These are phyloP conservation scores for Elsinoe batatas DNA, from an alignment of 2,329 filamentous ascomycete species.

Conservation along the genomic window DNA sequence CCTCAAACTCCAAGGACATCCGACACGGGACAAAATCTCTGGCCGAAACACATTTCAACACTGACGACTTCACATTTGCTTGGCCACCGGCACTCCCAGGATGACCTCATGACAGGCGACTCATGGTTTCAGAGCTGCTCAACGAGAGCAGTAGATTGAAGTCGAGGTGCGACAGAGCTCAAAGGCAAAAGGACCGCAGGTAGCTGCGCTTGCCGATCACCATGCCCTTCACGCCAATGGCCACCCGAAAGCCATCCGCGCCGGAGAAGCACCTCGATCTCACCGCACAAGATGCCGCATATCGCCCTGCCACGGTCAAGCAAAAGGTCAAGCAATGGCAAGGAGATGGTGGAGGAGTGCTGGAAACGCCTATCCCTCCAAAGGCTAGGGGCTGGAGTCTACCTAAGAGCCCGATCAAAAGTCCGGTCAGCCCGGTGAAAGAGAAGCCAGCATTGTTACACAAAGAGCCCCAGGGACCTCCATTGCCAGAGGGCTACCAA, in stretches of 20 bases:
- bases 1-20: not conserved
- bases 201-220: not conserved
- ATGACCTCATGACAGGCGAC: not conserved
- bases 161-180: not conserved
- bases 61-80: not conserved
- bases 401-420: conserved; percentile 10
- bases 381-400: conserved; percentile 13
- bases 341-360: conserved; percentile 59
- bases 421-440: not conserved
- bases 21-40: not conserved
- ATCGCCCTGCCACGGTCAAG: conserved; percentile 48
- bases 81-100: not conserved
- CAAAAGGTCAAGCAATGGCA: conserved; percentile 82
- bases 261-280: conserved; percentile 9
- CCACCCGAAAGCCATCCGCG: not conserved
- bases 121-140: not conserved
- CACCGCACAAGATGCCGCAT: conserved; percentile 9
- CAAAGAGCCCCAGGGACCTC: not conserved
- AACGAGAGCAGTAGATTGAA: not conserved
- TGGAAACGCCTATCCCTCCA: conserved; percentile 30
- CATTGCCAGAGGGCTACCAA: not conserved
- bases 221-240: conserved; percentile 3
- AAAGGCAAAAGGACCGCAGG: not conserved
- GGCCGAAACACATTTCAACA: not conserved
- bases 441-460: conserved; percentile 1